phyloP scores from a whole-genome alignment of 192 early-diverging fungal genomes.

The Coemansia sp. region DNA sequence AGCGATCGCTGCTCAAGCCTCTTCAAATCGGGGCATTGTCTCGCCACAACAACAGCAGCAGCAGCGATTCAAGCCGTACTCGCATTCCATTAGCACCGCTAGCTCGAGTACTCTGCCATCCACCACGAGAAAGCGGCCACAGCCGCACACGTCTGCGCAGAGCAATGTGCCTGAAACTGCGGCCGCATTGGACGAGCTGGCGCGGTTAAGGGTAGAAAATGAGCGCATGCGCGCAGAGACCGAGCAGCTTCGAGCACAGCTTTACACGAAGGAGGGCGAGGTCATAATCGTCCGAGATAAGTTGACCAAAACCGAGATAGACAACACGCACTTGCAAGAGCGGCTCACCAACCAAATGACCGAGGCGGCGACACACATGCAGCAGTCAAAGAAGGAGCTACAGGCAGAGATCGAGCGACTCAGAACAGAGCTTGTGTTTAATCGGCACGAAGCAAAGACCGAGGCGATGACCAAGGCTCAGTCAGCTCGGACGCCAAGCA shows the following conservation, averaged over 20 bases:
- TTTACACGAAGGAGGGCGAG: conserved; percentile 54
- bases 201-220: conserved; percentile 36
- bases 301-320: conserved; percentile 52
- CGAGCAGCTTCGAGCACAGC: conserved; percentile 32
- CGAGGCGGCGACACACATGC: neutral
- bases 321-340: conserved; percentile 54
- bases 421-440: conserved; percentile 39
- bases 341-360: conserved; percentile 40
- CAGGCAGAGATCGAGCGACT: conserved; percentile 43
- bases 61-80: conserved; percentile 16
- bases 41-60: conserved; percentile 9
- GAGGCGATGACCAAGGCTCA: conserved; percentile 13
- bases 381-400: conserved; percentile 12
- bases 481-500: neutral
- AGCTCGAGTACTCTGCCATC: conserved; percentile 8
- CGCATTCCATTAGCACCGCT: too few species aligned
- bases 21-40: too few species aligned
- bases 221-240: conserved; percentile 20
- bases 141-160: neutral
- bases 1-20: neutral
- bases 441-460: conserved; percentile 39
- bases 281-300: conserved; percentile 53
- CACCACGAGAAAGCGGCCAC: neutral
- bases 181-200: conserved; percentile 18
- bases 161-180: neutral